Evolutionary conservation across 1,139 yeast genomes (phyloP).

Genomic region (Hansenula lynferdii): DNA sequence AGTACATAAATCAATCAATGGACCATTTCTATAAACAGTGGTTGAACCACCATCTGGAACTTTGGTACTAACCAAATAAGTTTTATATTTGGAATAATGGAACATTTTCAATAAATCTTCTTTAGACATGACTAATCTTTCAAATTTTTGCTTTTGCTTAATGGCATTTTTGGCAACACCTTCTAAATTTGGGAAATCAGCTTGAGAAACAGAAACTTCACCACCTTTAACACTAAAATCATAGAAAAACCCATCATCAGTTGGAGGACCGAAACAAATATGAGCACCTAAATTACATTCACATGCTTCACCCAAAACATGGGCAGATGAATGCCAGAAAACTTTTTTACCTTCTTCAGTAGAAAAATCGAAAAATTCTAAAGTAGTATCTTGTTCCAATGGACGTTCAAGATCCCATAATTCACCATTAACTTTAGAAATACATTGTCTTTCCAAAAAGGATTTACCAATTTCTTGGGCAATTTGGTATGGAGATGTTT

Average conservation of each 20-base stretch:
- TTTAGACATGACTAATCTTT: conserved; percentile 88
- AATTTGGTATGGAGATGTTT: conserved; percentile 84
- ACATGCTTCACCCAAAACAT: conserved; percentile 96
- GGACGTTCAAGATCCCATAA: conserved; percentile 98
- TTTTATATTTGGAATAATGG: conserved; percentile 92
- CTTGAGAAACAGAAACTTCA: conserved; percentile 69
- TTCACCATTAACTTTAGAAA: conserved; percentile 84
- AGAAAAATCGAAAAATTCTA: conserved; percentile 79
- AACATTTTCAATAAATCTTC: conserved; percentile 92
- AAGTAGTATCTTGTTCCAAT: conserved; percentile 61
- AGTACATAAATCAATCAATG: conserved; percentile 92
- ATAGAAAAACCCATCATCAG: conserved; percentile 96
- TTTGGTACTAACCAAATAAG: conserved; percentile 78
- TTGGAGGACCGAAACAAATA: conserved; percentile 93
- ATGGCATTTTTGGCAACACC: conserved; percentile 85
- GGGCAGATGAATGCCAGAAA: conserved; percentile 99
- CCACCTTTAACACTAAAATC: conserved; percentile 92
- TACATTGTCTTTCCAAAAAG: conserved; percentile 82
- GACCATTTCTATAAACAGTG: conserved; percentile 98
- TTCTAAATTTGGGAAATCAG: conserved; percentile 84
- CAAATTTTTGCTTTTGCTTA: conserved; percentile 95
- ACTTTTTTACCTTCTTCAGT: conserved; percentile 89
- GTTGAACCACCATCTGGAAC: conserved; percentile 95
- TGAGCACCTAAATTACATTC: conserved; percentile 96
- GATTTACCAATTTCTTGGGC: conserved; percentile 86